A percentile compares a stretch with the other conserved stretches of the same genome.
Evolutionary conservation across 192 early-diverging fungal genomes (phyloP).

Genomic region (Linnemannia zychae): DNA sequence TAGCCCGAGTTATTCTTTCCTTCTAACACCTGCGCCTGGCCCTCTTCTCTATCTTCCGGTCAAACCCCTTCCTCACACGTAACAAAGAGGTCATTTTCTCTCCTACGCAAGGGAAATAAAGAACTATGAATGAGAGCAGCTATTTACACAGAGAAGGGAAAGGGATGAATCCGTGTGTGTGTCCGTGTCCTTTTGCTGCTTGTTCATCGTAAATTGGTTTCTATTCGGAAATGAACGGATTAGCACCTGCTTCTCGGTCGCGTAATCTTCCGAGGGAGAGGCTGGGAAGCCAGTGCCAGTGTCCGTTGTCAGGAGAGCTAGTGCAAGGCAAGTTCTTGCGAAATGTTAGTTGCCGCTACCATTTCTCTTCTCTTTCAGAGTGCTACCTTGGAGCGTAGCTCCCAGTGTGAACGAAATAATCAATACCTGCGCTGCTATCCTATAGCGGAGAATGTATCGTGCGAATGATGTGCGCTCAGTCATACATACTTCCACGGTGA

Average conservation of each 20-base stretch:
- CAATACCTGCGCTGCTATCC: neutral
- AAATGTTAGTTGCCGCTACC: neutral
- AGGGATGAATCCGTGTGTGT: conserved; percentile 2
- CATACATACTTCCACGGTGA: neutral
- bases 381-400: too few species aligned
- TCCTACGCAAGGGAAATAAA: neutral
- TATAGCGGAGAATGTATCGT: neutral
- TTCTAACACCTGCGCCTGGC: conserved; percentile 1
- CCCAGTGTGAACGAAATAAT: too few species aligned
- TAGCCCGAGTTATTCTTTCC: neutral
- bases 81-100: neutral
- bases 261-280: neutral
- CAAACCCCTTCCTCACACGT: neutral
- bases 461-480: neutral
- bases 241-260: neutral
- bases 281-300: neutral
- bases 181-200: neutral
- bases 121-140: neutral
- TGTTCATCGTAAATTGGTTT: neutral
- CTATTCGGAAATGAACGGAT: conserved; percentile 4
- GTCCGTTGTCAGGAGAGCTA: neutral
- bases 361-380: neutral
- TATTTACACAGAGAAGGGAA: neutral
- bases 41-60: neutral
- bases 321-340: neutral